Percentiles rank a stretch among this genome's conserved stretches.
These are phyloP conservation scores for Thermochaetoides thermophila DNA, from an alignment of 495 filamentous ascomycete species.

Conservation along the genomic window DNA sequence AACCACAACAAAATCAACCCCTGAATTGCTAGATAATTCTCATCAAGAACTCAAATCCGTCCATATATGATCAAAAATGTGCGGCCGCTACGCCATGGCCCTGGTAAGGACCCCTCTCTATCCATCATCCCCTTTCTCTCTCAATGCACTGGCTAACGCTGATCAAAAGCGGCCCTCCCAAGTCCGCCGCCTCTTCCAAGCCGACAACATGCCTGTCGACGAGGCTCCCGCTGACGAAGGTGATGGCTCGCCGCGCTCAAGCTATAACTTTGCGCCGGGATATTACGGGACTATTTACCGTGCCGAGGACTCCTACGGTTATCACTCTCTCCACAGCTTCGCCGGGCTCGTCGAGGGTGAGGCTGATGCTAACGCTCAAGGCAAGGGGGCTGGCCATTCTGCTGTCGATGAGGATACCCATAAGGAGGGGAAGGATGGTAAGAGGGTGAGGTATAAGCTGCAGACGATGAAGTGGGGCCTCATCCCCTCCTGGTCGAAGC, in stretches of 20 bases:
- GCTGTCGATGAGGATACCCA: not conserved
- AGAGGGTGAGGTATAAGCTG: constrained; percentile 51
- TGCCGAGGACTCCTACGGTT: constrained; percentile 48
- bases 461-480: constrained; percentile 86
- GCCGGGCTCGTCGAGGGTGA: not conserved
- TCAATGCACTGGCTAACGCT: not conserved
- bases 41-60: no score
- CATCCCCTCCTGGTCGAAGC: constrained; percentile 23
- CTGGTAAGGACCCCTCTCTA: constrained; percentile 39
- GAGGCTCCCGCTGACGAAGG: constrained; percentile 57
- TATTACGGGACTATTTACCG: constrained; percentile 78
- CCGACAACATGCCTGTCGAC: constrained; percentile 61
- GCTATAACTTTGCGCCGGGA: constrained; percentile 87
- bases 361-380: not conserved
- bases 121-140: not conserved
- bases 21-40: no score
- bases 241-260: constrained; percentile 47
- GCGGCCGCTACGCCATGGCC: constrained; percentile 69
- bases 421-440: no score
- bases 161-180: constrained; percentile 40
- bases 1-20: not conserved
- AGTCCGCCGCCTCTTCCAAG: constrained; percentile 53
- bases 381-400: not conserved
- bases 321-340: constrained; percentile 17
- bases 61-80: no score